These are phyloP conservation scores for Penicillium ucsense DNA, from an alignment of 495 filamentous ascomycete genomes.

Conservation along the genomic window DNA sequence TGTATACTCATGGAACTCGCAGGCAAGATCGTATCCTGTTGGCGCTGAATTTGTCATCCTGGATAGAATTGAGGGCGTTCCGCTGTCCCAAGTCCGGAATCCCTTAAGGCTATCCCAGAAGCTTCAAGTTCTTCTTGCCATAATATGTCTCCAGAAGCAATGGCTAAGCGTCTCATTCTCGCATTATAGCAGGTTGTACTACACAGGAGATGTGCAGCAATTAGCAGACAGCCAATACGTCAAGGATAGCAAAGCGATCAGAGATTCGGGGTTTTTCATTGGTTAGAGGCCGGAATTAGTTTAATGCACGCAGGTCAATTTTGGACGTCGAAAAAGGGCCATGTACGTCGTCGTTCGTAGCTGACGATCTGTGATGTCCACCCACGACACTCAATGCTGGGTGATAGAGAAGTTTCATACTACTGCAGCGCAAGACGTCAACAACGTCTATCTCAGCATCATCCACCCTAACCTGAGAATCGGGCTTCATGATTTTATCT, in stretches of 20 bases:
- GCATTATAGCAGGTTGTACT: background rate
- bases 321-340: background rate
- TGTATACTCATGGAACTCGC: background rate
- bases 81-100: constrained; percentile 21
- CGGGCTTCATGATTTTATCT: too few species aligned
- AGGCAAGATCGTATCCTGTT: constrained; percentile 8
- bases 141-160: constrained; percentile 20
- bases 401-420: too few species aligned
- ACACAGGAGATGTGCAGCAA: background rate
- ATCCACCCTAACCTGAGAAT: too few species aligned
- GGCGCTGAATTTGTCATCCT: constrained; percentile 33
- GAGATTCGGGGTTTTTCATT: background rate
- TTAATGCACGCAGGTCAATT: background rate
- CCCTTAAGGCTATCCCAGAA: constrained; percentile 15
- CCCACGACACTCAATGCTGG: too few species aligned
- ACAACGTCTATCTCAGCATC: too few species aligned
- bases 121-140: constrained; percentile 19
- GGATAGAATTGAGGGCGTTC: constrained; percentile 27
- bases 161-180: constrained; percentile 11
- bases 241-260: background rate
- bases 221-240: background rate
- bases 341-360: background rate
- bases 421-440: too few species aligned
- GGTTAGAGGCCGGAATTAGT: background rate
- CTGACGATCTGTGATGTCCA: too few species aligned